A percentile compares a stretch with the other conserved stretches of the same genome.
These are phyloP conservation scores for Taphrina flavorubra DNA, from an alignment of 1,139 yeast genomes.

Conservation along the genomic window DNA sequence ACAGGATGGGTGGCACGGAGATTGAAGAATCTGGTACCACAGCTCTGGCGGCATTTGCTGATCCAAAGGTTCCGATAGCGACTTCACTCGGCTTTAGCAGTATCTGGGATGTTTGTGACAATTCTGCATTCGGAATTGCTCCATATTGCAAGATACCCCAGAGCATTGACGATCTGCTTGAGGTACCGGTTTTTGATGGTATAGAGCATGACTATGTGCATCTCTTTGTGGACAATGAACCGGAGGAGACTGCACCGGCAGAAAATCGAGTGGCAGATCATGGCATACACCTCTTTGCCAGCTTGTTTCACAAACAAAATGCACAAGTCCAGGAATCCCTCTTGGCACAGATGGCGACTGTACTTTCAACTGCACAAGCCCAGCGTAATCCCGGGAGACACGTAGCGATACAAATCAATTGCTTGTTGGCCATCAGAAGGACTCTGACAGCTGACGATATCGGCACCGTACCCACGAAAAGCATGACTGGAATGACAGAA, in stretches of 20 bases:
- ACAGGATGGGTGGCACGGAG: slow-evolving; percentile 47
- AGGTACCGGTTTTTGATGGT: slow-evolving; percentile 43
- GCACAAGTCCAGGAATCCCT: slow-evolving; percentile 83
- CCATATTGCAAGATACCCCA: slow-evolving; percentile 8
- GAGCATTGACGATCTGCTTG: slow-evolving; percentile 40
- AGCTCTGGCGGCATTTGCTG: slow-evolving; percentile 52
- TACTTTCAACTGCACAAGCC: slow-evolving; percentile 52
- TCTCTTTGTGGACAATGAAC: slow-evolving; percentile 22
- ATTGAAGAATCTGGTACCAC: slow-evolving; percentile 52
- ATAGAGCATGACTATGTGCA: slow-evolving; percentile 47
- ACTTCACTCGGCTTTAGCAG: slow-evolving; percentile 51
- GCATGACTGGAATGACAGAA: slow-evolving; percentile 58
- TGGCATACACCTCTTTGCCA: slow-evolving; percentile 76
- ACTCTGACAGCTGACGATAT: slow-evolving; percentile 25
- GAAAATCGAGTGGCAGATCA: slow-evolving; percentile 66
- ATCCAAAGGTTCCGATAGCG: slow-evolving; percentile 50
- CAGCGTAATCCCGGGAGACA: slow-evolving; percentile 49
- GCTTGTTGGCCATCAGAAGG: slow-evolving; percentile 62
- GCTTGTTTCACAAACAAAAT: slow-evolving; percentile 74
- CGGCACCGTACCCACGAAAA: slow-evolving; percentile 13
- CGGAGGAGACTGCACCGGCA: slow-evolving; percentile 43
- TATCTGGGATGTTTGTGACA: slow-evolving; percentile 49
- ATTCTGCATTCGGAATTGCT: slow-evolving; percentile 33
- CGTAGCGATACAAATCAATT: slow-evolving; percentile 65
- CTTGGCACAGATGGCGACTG: slow-evolving; percentile 74